phyloP scores from a whole-genome alignment of 2,329 filamentous ascomycete genomes.

The Fusarium protoensiforme region DNA sequence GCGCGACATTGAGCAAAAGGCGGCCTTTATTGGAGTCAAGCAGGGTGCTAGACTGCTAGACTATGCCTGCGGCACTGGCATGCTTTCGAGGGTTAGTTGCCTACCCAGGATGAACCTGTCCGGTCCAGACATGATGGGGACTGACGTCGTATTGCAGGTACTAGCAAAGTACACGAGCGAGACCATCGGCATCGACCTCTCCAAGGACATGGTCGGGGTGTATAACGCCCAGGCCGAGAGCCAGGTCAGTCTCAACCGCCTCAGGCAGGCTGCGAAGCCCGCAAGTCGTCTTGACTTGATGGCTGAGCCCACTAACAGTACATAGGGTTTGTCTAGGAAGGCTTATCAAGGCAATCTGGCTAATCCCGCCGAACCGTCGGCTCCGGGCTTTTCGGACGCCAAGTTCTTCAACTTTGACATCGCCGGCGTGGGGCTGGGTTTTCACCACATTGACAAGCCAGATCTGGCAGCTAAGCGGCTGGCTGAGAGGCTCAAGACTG shows the following conservation, averaged over 20 bases:
- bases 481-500: conserved; percentile 69
- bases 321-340: conserved; percentile 56
- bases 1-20: conserved; percentile 61
- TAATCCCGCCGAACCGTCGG: conserved; percentile 55
- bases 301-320: conserved; percentile 6
- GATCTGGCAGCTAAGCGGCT: conserved; percentile 68
- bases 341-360: conserved; percentile 70
- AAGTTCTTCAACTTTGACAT: conserved; percentile 78
- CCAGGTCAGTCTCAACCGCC: conserved; percentile 52
- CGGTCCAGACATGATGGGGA: not conserved
- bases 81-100: conserved; percentile 68
- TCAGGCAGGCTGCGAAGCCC: not conserved
- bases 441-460: conserved; percentile 77
- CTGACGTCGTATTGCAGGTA: conserved; percentile 28
- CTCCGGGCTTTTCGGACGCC: conserved; percentile 66
- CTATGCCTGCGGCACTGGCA: conserved; percentile 80
- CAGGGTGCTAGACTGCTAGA: conserved; percentile 69
- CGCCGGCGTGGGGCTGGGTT: conserved; percentile 69
- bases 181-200: conserved; percentile 76
- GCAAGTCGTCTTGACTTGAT: not conserved
- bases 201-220: conserved; percentile 74
- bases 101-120: not conserved
- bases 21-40: conserved; percentile 69
- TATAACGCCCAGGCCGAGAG: conserved; percentile 72
- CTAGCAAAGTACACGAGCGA: conserved; percentile 54